Conservation (phyloP, 768 basidiomycete species). For the Russula lepida region DNA sequence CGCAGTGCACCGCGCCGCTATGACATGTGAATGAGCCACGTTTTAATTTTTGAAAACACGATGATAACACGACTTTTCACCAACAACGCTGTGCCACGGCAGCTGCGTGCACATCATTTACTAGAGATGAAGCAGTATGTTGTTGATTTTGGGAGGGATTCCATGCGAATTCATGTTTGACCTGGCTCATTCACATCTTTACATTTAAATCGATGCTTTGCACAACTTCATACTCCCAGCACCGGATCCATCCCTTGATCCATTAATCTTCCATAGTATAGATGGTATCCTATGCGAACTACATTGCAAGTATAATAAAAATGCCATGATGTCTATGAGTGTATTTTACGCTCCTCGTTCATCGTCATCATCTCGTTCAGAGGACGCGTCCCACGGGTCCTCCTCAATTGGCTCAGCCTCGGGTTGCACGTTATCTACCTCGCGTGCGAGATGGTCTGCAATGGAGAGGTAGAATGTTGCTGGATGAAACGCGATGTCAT, state of each 20-base stretch:
- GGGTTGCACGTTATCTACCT: constrained; percentile 53
- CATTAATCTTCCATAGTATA: background rate
- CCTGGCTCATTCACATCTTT: background rate
- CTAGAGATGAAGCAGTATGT: too few species aligned
- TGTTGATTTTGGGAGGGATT: too few species aligned
- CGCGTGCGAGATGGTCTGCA: constrained; percentile 66
- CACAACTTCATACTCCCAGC: background rate
- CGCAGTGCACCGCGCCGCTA: too few species aligned
- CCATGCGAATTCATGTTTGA: too few species aligned
- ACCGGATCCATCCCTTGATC: background rate
- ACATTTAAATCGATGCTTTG: background rate
- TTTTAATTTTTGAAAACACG: too few species aligned
- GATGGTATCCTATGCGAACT: constrained; percentile 1
- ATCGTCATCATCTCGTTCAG: constrained; percentile 14
- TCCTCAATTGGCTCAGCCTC: constrained; percentile 7
- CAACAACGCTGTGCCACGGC: too few species aligned
- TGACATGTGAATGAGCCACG: too few species aligned
- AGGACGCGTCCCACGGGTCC: constrained; percentile 22
- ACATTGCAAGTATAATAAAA: background rate
- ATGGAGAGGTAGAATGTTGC: constrained; percentile 86
- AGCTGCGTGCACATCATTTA: too few species aligned
- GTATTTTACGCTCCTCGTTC: background rate
- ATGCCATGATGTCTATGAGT: background rate
- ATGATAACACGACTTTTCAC: background rate
- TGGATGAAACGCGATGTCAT: constrained; percentile 85